Conservation (phyloP, 768 basidiomycete species). For the Leucocoprinus birnbaumii region DNA sequence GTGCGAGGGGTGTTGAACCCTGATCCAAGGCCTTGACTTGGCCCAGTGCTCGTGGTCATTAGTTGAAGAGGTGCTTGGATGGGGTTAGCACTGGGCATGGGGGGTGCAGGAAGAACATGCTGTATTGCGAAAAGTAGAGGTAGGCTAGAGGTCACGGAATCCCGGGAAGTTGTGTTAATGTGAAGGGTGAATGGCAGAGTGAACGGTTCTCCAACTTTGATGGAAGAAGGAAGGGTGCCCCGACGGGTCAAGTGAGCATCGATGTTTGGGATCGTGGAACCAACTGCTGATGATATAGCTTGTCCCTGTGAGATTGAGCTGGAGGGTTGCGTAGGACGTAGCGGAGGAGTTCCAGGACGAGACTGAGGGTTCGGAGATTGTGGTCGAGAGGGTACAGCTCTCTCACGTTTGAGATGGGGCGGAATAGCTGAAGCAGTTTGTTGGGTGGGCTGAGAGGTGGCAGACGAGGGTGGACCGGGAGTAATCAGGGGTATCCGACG, state of each 20-base stretch:
- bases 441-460: conserved; percentile 61
- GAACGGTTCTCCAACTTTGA: conserved; percentile 60
- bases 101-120: conserved; percentile 46
- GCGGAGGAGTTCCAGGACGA: conserved; percentile 57
- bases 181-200: conserved; percentile 50
- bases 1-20: conserved; percentile 8
- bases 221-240: conserved; percentile 42
- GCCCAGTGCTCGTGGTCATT: background rate
- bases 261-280: conserved; percentile 17
- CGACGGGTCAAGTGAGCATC: conserved; percentile 61
- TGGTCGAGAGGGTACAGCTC: conserved; percentile 13
- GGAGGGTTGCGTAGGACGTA: conserved; percentile 37
- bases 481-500: conserved; percentile 66
- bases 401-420: conserved; percentile 63
- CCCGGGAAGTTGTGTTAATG: conserved; percentile 20
- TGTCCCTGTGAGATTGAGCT: conserved; percentile 24
- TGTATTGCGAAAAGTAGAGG: conserved; percentile 61
- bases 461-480: conserved; percentile 53
- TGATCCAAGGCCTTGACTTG: background rate
- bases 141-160: conserved; percentile 35
- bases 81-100: conserved; percentile 17
- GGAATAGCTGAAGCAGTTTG: conserved; percentile 72
- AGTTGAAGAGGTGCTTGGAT: conserved; percentile 17
- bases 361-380: conserved; percentile 28
- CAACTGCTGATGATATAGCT: conserved; percentile 19